These are phyloP conservation scores for Penicillium tannophilum DNA, from an alignment of 495 filamentous ascomycete genomes.

Conservation along the genomic window DNA sequence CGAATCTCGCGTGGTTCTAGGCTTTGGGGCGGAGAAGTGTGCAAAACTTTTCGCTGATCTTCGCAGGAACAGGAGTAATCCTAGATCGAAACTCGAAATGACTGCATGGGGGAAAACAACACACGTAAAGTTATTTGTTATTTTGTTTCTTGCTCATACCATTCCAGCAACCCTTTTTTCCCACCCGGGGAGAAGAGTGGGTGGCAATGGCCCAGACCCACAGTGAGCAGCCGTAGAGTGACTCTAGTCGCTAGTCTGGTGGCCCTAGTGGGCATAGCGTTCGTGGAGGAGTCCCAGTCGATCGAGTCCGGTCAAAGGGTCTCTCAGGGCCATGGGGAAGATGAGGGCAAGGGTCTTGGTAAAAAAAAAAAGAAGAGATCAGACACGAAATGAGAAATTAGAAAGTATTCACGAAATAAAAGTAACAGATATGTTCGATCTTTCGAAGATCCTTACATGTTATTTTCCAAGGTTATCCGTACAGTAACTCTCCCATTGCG, in stretches of 20 bases:
- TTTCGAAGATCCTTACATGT: slow-evolving; percentile 5
- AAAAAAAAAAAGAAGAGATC: slow-evolving; percentile 3
- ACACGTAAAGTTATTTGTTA: background rate
- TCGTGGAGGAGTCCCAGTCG: slow-evolving; percentile 26
- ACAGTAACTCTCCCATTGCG: slow-evolving; percentile 6
- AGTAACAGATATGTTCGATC: slow-evolving; percentile 1
- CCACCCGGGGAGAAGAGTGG: background rate
- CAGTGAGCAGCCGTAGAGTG: slow-evolving; percentile 14
- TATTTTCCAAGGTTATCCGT: slow-evolving; percentile 5
- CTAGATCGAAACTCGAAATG: background rate
- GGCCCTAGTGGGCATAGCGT: slow-evolving; percentile 28
- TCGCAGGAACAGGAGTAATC: background rate
- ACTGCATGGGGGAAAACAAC: background rate
- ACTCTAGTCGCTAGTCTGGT: slow-evolving; percentile 27
- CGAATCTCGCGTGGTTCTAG: slow-evolving; percentile 15
- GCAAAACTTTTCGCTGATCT: slow-evolving; percentile 8
- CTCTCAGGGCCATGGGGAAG: slow-evolving; percentile 14
- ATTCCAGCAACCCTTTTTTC: slow-evolving; percentile 1
- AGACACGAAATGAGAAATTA: background rate
- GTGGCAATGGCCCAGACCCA: slow-evolving; percentile 24
- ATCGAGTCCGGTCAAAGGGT: slow-evolving; percentile 20
- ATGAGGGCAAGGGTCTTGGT: slow-evolving; percentile 2
- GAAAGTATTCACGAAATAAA: background rate
- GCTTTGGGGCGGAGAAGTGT: slow-evolving; percentile 4
- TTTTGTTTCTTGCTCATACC: background rate